Conservation (phyloP, 176 grass and related monocot species). For the Avena insularis region DNA sequence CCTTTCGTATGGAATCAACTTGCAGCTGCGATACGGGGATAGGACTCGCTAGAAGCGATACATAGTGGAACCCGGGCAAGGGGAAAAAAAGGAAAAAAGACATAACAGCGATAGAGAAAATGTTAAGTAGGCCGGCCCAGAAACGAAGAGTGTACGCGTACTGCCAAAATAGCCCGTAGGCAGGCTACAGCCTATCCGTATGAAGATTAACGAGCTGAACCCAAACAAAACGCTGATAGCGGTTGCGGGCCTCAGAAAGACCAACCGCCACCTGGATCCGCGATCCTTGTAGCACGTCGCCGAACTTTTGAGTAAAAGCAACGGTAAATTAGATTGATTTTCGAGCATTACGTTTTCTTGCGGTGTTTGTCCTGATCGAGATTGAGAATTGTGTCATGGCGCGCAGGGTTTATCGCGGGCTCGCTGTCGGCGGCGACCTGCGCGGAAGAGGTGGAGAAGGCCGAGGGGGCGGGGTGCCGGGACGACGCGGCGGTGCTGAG, state of each 20-base stretch:
- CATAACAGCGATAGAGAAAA: too few species aligned
- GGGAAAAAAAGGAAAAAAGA: too few species aligned
- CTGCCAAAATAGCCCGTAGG: too few species aligned
- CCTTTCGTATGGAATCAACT: too few species aligned
- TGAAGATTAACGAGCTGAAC: neutral
- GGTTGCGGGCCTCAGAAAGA: neutral
- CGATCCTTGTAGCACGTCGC: neutral
- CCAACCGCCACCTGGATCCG: neutral
- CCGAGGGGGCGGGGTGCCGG: conserved; percentile 44
- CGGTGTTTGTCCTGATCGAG: neutral
- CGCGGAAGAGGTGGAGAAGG: conserved; percentile 45
- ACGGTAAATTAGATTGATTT: conserved; percentile 31
- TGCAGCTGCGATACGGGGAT: too few species aligned
- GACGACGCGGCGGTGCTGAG: conserved; percentile 53
- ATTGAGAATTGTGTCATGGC: neutral
- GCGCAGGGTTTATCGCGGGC: conserved; percentile 55
- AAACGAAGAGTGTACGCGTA: too few species aligned
- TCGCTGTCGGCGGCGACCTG: conserved; percentile 66
- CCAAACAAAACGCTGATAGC: neutral
- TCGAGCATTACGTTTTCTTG: neutral
- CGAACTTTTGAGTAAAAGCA: conserved; percentile 24
- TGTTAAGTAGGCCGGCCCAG: too few species aligned
- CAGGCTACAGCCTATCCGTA: too few species aligned
- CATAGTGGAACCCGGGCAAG: too few species aligned
- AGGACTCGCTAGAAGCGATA: too few species aligned